Evolutionary conservation across 2,329 filamentous ascomycete species (phyloP), one percentile per base, ranked within the genome.

Genomic region (Dendrostoma leiphaemia): DNA sequence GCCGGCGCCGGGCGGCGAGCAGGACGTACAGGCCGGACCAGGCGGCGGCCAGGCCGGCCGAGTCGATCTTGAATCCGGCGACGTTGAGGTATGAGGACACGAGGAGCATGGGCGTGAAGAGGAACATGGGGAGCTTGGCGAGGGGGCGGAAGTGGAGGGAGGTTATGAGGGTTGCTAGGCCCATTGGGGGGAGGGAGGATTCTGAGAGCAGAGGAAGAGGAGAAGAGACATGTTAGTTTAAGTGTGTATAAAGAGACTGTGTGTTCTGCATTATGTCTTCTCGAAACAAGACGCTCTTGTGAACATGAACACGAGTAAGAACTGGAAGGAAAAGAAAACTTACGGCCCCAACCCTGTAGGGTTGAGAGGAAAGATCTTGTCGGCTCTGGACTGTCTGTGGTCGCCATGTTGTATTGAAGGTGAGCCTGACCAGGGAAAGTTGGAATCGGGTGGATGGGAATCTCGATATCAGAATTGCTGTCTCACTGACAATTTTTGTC

Each of bases 61-160:
- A 75, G 64, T 82, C 81, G 48, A 78, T 81, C 57, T 75, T 76
- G 70, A 79, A 83, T 55, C 81, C 81, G 19, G 81, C 79, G 6
- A 85, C 74, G 66, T 82, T 83, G 63, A 83, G 75, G 69, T 84
- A 85, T 64, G 75, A 78, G 51, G 76, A 72, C 68, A 84, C 82
- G 53, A 82, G 67, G 29, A 84, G 75, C 24, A 79, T 71, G 23
- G 78, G 77, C n/a, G 72, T 67, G 64, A 81, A 74, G 48, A 74
- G 62, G 6, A 58, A 52, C 63, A 83, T 73, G 32, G 81, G 78
- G 3, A 81, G 67, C 12, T 71, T 60, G 60, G 79, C 77, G 46
- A 81, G 65, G 31, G 82, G 82, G 2, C 79, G 78, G 41, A 71
- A 73, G 71, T 84, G 82, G 15, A 83, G 76, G 32, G 81, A 74